Conservation (phyloP, 768 basidiomycete species). For the Cystofilobasidium capitatum region DNA sequence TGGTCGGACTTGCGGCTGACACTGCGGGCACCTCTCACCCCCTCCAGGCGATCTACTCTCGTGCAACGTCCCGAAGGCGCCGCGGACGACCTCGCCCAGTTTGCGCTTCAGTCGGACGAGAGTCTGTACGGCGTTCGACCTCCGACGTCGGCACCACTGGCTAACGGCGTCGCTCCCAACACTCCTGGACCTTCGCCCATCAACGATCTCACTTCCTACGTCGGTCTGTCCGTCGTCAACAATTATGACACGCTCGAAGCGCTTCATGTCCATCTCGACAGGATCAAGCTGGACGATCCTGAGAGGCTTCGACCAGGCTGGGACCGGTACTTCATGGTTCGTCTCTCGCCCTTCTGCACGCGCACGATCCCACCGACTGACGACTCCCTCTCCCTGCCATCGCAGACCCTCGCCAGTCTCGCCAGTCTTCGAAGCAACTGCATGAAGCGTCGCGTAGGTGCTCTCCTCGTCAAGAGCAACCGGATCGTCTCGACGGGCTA, state of each 20-base stretch:
- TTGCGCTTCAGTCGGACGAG: neutral
- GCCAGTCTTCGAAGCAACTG: slow-evolving; percentile 79
- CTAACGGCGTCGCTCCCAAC: neutral
- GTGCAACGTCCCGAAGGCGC: neutral
- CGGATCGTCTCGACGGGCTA: slow-evolving; percentile 51
- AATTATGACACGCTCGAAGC: slow-evolving; percentile 33
- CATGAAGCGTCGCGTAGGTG: slow-evolving; percentile 94
- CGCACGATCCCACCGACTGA: neutral
- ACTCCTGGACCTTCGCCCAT: slow-evolving; percentile 31
- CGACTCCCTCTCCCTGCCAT: neutral
- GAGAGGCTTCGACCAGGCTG: slow-evolving; percentile 77
- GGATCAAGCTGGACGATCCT: slow-evolving; percentile 57
- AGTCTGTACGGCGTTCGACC: neutral
- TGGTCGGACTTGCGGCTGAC: neutral
- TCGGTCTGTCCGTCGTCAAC: slow-evolving; percentile 38
- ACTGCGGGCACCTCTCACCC: neutral
- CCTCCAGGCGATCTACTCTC: neutral
- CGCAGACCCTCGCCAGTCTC: slow-evolving; percentile 55
- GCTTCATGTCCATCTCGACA: slow-evolving; percentile 56
- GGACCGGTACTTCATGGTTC: slow-evolving; percentile 96
- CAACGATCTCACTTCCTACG: slow-evolving; percentile 30
- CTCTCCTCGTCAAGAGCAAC: slow-evolving; percentile 61
- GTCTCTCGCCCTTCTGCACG: slow-evolving; percentile 26
- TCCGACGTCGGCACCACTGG: neutral
- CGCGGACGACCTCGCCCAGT: neutral